Evolutionary conservation across 2,329 filamentous ascomycete species (phyloP).

Genomic region (Sporothrix luriei): DNA sequence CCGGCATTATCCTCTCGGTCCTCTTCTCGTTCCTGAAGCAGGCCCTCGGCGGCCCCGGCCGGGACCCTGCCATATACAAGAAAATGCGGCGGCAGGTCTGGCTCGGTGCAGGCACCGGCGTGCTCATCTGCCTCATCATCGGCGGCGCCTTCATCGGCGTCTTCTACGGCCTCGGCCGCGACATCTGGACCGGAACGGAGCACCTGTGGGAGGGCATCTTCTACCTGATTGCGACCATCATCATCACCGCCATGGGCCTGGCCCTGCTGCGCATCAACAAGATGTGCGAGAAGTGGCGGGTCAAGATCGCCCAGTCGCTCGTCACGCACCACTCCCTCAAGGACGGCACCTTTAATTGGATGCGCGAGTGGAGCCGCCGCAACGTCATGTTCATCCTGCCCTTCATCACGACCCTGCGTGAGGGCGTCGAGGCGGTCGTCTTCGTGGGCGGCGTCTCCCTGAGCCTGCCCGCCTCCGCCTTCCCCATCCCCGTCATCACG

Average conservation of each 20-base stretch:
- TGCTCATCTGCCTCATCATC: slow-evolving; percentile 63
- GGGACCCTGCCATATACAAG: slow-evolving; percentile 66
- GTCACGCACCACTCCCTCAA: slow-evolving; percentile 51
- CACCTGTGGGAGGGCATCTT: slow-evolving; percentile 82
- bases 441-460: slow-evolving; percentile 85
- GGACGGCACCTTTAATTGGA: slow-evolving; percentile 40
- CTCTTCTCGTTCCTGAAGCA: slow-evolving; percentile 83
- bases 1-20: slow-evolving; percentile 83
- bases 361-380: slow-evolving; percentile 64
- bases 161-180: slow-evolving; percentile 68
- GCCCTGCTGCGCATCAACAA: slow-evolving; percentile 80
- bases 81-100: slow-evolving; percentile 71
- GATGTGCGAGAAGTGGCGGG: slow-evolving; percentile 83
- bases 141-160: slow-evolving; percentile 67
- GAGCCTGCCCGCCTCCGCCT: slow-evolving; percentile 70
- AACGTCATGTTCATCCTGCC: slow-evolving; percentile 86
- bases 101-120: slow-evolving; percentile 62
- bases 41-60: slow-evolving; percentile 66
- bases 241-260: slow-evolving; percentile 80
- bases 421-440: slow-evolving; percentile 83
- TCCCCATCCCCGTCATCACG: slow-evolving; percentile 74
- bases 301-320: slow-evolving; percentile 74
- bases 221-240: slow-evolving; percentile 70
- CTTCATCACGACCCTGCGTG: slow-evolving; percentile 83
- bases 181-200: slow-evolving; percentile 69